These are phyloP conservation scores for Durusdinium trenchii DNA, from an alignment of 73 alveolate genomes.

Conservation along the genomic window DNA sequence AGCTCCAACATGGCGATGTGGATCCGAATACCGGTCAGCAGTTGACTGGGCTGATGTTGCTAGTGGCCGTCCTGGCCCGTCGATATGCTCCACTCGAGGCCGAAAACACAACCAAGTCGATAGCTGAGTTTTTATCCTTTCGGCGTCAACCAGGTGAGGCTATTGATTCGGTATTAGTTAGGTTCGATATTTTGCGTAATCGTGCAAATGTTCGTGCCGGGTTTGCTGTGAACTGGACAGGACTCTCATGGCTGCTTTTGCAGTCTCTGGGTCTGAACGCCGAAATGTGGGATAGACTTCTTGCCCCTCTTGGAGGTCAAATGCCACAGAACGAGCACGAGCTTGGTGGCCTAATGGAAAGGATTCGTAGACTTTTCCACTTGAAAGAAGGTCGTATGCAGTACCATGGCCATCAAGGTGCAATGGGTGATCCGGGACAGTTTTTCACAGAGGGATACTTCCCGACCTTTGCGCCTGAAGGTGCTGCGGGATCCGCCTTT, in stretches of 20 bases:
- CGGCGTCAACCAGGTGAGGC: background rate
- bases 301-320: background rate
- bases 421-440: slow-evolving; percentile 27
- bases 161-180: background rate
- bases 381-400: background rate
- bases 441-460: background rate
- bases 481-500: background rate
- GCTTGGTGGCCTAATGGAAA: background rate
- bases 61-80: background rate
- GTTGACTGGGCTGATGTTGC: background rate
- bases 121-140: background rate
- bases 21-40: background rate
- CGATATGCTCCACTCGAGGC: background rate
- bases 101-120: background rate
- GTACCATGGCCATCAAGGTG: background rate
- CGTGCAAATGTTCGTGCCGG: slow-evolving; percentile 23
- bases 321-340: slow-evolving; percentile 1
- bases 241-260: background rate
- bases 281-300: background rate
- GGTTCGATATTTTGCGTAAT: slow-evolving; percentile 22
- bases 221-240: background rate
- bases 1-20: background rate
- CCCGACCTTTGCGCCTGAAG: too few relatives aligned
- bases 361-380: background rate
- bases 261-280: background rate